These are phyloP conservation scores for Neurospora sp. DNA, from an alignment of 495 filamentous ascomycete species.

Conservation along the genomic window DNA sequence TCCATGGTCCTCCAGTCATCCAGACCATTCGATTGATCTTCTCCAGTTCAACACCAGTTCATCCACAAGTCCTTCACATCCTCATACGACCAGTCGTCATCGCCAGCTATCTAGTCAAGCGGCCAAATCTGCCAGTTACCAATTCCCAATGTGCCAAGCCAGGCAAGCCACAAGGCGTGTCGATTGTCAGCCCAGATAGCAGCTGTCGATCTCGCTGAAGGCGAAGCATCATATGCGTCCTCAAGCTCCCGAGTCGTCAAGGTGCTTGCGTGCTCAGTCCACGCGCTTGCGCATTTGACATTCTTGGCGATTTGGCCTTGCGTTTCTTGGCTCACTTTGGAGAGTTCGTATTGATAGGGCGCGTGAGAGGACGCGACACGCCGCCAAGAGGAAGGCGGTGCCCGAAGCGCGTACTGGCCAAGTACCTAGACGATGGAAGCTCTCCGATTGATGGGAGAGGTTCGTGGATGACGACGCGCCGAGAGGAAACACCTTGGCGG, in stretches of 20 bases:
- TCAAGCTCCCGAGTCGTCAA: too few species aligned
- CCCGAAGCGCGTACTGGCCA: neutral
- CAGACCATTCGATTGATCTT: neutral
- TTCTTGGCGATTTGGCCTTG: neutral
- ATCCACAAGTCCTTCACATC: neutral
- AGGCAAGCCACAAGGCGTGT: neutral
- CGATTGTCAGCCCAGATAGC: neutral
- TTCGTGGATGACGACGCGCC: neutral
- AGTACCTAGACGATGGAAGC: neutral
- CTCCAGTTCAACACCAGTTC: neutral
- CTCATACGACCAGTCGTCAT: neutral
- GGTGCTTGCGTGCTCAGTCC: neutral
- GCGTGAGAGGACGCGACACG: neutral
- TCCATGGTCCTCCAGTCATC: too few species aligned
- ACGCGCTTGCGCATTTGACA: neutral
- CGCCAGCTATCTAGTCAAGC: neutral
- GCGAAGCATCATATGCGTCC: too few species aligned
- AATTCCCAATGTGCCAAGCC: too few species aligned
- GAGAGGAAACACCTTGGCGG: neutral
- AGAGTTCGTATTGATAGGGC: neutral
- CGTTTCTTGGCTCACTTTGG: neutral
- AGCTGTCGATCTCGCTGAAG: too few species aligned
- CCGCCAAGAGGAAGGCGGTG: neutral
- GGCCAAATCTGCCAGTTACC: neutral
- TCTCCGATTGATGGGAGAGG: neutral